Percentiles rank a stretch among this genome's conserved stretches.
phyloP scores from a whole-genome alignment of 2,329 filamentous ascomycete genomes.

The Phoma herbarum region DNA sequence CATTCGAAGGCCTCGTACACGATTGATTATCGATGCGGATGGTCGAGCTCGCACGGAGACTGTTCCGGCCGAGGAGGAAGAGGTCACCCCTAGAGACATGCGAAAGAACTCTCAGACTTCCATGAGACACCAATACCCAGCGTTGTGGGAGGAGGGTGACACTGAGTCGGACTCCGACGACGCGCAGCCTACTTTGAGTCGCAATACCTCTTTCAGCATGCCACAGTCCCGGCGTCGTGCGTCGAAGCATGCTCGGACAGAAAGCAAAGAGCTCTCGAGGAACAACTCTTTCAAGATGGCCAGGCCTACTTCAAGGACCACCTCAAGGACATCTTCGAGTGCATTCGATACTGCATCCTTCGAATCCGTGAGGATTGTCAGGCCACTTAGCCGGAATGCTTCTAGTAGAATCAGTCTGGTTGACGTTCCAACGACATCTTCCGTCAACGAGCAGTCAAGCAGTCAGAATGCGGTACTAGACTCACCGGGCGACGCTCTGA shows the following conservation, averaged over 20 bases:
- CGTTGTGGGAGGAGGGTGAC: conserved; percentile 54
- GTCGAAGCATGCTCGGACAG: conserved; percentile 48
- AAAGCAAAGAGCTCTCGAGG: conserved; percentile 40
- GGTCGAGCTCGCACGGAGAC: conserved; percentile 59
- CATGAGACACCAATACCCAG: conserved; percentile 53
- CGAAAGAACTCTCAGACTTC: conserved; percentile 38
- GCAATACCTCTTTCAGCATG: conserved; percentile 49
- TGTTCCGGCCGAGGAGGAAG: conserved; percentile 47
- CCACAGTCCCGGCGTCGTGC: conserved; percentile 42
- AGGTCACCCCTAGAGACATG: conserved; percentile 40
- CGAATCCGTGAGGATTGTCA: conserved; percentile 39
- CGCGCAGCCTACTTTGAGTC: conserved; percentile 41
- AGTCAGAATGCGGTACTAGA: conserved; percentile 42
- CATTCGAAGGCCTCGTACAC: conserved; percentile 52
- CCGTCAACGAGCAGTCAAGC: conserved; percentile 32
- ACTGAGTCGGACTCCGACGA: conserved; percentile 51
- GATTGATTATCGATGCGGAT: conserved; percentile 59
- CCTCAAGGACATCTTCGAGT: conserved; percentile 26
- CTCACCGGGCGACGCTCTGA: conserved; percentile 51
- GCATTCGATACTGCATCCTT: conserved; percentile 46
- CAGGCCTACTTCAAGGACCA: conserved; percentile 43
- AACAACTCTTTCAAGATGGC: conserved; percentile 46
- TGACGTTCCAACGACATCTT: conserved; percentile 38
- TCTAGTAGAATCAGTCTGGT: conserved; percentile 46
- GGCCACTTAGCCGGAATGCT: conserved; percentile 33